phyloP scores from a whole-genome alignment of 345 rosid genomes.

The Murraya paniculata region DNA sequence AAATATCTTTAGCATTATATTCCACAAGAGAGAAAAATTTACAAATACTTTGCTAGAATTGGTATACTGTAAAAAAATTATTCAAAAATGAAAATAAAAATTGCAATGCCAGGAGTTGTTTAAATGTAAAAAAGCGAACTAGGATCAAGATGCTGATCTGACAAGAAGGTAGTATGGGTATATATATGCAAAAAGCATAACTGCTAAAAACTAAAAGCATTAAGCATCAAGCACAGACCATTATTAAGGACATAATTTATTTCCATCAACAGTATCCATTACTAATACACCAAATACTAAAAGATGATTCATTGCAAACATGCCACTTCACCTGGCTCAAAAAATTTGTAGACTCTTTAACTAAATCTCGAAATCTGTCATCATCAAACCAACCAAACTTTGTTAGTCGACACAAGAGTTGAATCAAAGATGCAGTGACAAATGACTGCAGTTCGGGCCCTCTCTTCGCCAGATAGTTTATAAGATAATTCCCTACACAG shows the following conservation, averaged over 20 bases:
- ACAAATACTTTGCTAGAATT: neutral
- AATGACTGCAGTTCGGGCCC: slow-evolving; percentile 87
- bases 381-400: slow-evolving; percentile 99
- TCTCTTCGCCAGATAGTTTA: slow-evolving; percentile 85
- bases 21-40: slow-evolving; percentile 2
- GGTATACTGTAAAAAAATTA: neutral
- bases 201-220: neutral
- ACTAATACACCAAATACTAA: neutral
- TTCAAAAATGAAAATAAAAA: neutral
- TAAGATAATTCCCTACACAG: slow-evolving; percentile 64
- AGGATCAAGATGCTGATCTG: too few relatives aligned
- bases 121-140: neutral
- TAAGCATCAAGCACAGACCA: neutral
- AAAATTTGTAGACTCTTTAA: slow-evolving; percentile 79
- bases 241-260: neutral
- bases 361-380: slow-evolving; percentile 84
- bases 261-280: neutral
- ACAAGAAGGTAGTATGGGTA: too few relatives aligned
- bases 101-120: neutral
- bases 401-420: slow-evolving; percentile 85
- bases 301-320: slow-evolving; percentile 4
- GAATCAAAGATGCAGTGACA: slow-evolving; percentile 84
- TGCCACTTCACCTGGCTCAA: slow-evolving; percentile 69
- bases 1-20: slow-evolving; percentile 8
- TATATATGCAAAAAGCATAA: neutral